These are phyloP conservation scores for Licmophora abbreviata DNA, from an alignment of 108 stramenopile genomes.

Conservation along the genomic window DNA sequence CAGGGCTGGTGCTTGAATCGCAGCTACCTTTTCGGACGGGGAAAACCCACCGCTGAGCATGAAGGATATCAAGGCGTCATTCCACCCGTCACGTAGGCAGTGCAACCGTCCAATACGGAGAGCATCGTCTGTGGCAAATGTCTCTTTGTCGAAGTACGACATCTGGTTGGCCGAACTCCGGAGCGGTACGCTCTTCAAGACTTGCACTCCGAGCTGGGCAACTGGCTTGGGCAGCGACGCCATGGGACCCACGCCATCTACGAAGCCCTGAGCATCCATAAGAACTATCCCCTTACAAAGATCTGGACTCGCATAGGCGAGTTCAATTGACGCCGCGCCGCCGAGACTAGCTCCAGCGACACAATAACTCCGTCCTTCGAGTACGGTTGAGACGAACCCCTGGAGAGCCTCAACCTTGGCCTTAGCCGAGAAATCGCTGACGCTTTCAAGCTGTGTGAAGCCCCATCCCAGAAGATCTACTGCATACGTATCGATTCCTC, in stretches of 20 bases:
- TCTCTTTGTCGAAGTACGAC: slow-evolving; percentile 66
- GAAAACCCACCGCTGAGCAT: slow-evolving; percentile 84
- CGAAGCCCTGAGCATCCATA: slow-evolving; percentile 85
- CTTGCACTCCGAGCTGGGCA: slow-evolving; percentile 65
- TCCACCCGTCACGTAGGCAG: slow-evolving; percentile 79
- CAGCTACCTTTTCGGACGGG: slow-evolving; percentile 61
- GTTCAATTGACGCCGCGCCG: slow-evolving; percentile 75
- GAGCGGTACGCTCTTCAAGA: slow-evolving; percentile 66
- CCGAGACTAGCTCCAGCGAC: slow-evolving; percentile 74
- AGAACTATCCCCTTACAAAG: slow-evolving; percentile 45
- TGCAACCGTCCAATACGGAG: slow-evolving; percentile 79
- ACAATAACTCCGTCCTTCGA: slow-evolving; percentile 28
- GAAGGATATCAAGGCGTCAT: slow-evolving; percentile 67
- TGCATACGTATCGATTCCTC: slow-evolving; percentile 74
- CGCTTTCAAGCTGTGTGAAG: slow-evolving; percentile 68
- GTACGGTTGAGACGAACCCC: slow-evolving; percentile 49
- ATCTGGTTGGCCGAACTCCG: slow-evolving; percentile 74
- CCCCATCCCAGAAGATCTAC: slow-evolving; percentile 96
- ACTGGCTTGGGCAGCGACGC: slow-evolving; percentile 54
- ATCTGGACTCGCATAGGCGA: slow-evolving; percentile 33
- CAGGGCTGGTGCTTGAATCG: slow-evolving; percentile 50
- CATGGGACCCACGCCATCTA: slow-evolving; percentile 87
- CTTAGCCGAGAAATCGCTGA: slow-evolving; percentile 66
- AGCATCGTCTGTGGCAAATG: slow-evolving; percentile 84
- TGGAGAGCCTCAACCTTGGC: slow-evolving; percentile 81